A percentile compares a stretch with the other conserved stretches of the same genome.
Evolutionary conservation across 2,329 filamentous ascomycete genomes (phyloP).

Genomic region (Grosmannia penicillata): DNA sequence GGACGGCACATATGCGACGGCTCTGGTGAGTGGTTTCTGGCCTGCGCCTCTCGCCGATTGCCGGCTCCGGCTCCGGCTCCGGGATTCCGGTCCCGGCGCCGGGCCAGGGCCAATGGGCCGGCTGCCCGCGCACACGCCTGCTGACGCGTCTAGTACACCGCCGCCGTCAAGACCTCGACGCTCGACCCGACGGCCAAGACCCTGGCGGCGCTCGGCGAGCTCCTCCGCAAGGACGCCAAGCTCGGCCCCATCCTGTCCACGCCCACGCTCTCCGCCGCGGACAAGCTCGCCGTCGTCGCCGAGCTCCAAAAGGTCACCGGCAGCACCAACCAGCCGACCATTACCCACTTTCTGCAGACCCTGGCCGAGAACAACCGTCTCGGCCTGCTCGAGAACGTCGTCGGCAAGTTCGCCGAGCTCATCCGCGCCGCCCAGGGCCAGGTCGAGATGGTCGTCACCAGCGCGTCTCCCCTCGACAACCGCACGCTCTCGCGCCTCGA

Average conservation of each 20-base stretch:
- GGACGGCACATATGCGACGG: conserved; percentile 96
- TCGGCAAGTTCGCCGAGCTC: conserved; percentile 72
- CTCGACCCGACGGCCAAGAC: conserved; percentile 79
- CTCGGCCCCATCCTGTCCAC: conserved; percentile 61
- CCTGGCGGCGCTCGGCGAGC: conserved; percentile 52
- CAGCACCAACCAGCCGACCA: conserved; percentile 53
- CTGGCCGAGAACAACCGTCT: conserved; percentile 96
- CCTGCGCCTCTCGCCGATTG: not conserved
- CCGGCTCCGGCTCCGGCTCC: not conserved
- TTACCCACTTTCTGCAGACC: conserved; percentile 87
- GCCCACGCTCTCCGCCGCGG: conserved; percentile 60
- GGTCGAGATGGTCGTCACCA: conserved; percentile 84
- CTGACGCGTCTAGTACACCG: conserved; percentile 65
- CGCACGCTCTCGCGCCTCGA: conserved; percentile 79
- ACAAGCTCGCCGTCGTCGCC: conserved; percentile 75
- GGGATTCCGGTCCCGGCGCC: not conserved
- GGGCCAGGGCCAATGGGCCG: too few species aligned
- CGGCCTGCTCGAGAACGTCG: conserved; percentile 64
- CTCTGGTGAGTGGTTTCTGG: conserved; percentile 60
- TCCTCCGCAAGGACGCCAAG: conserved; percentile 74
- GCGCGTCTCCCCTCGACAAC: conserved; percentile 75
- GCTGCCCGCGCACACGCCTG: too few species aligned
- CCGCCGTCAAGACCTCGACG: conserved; percentile 71
- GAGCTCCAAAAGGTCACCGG: conserved; percentile 80
- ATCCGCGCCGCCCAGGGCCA: conserved; percentile 85